Conservation (phyloP, 345 rosid species). For the Dipteronia sinensis region DNA sequence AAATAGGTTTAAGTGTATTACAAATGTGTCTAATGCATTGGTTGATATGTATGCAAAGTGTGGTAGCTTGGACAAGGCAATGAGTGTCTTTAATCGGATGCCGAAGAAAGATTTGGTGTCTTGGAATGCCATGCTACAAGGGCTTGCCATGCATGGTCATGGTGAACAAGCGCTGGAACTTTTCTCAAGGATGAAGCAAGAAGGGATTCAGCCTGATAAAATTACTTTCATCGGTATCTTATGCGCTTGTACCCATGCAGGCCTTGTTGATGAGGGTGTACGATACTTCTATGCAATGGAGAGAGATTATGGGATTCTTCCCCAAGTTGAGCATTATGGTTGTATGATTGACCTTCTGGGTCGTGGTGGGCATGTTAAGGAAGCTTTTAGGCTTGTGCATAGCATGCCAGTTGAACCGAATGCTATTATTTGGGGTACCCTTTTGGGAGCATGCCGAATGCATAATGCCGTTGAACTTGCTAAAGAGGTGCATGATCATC, state of each 20-base stretch:
- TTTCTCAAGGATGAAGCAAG: conserved; percentile 67
- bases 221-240: conserved; percentile 67
- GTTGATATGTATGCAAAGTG: conserved; percentile 88
- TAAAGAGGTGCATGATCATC: too few species aligned
- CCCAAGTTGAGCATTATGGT: conserved; percentile 13
- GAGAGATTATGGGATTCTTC: conserved; percentile 61
- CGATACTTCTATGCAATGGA: conserved; percentile 66
- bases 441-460: too few species aligned
- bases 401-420: too few species aligned
- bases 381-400: too few species aligned
- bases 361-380: too few species aligned
- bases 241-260: conserved; percentile 55
- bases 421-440: too few species aligned
- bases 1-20: conserved; percentile 39
- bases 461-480: too few species aligned
- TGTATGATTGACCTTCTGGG: too few species aligned
- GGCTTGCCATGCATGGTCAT: conserved; percentile 78
- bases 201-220: conserved; percentile 69
- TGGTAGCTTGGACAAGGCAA: conserved; percentile 63
- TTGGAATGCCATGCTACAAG: conserved; percentile 89
- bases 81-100: conserved; percentile 58
- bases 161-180: conserved; percentile 68
- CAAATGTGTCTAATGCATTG: conserved; percentile 69
- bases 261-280: conserved; percentile 72
- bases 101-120: conserved; percentile 63